Evolutionary conservation across 257 asterid species (phyloP).

Genomic region (Lavandula angustifolia): DNA sequence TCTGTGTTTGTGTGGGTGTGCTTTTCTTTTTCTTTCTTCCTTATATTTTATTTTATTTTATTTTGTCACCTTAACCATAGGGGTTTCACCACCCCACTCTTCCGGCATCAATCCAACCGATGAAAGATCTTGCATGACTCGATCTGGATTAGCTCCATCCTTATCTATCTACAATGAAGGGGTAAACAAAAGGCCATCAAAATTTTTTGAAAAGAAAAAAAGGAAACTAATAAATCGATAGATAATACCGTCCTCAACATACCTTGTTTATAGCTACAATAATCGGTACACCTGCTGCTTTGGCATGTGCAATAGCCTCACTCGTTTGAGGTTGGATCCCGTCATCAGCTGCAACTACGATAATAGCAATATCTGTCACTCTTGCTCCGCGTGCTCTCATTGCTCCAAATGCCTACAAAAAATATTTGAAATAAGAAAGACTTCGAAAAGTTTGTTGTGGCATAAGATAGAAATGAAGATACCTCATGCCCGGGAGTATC

Average conservation of each 20-base stretch:
- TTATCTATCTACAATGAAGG: conserved; percentile 66
- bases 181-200: conserved; percentile 26
- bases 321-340: conserved; percentile 95
- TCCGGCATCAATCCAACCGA: conserved; percentile 91
- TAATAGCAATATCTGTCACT: conserved; percentile 93
- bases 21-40: neutral
- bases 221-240: conserved; percentile 21
- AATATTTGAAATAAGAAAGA: conserved; percentile 28
- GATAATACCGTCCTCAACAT: conserved; percentile 17
- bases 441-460: conserved; percentile 10
- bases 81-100: conserved; percentile 95
- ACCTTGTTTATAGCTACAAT: conserved; percentile 96
- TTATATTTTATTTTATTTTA: neutral
- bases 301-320: conserved; percentile 99
- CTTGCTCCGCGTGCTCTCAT: conserved; percentile 99
- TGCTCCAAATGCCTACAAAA: conserved; percentile 87
- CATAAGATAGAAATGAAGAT: conserved; percentile 35
- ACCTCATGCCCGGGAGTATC: conserved; percentile 99
- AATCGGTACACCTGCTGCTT: conserved; percentile 92
- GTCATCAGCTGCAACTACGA: conserved; percentile 99
- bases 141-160: conserved; percentile 90
- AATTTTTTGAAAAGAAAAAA: conserved; percentile 25
- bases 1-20: too few species aligned
- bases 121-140: conserved; percentile 91
- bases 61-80: conserved; percentile 82